Base-by-base conservation (phyloP, 2,329 filamentous ascomycete species). In the Verticillium longisporum region DNA sequence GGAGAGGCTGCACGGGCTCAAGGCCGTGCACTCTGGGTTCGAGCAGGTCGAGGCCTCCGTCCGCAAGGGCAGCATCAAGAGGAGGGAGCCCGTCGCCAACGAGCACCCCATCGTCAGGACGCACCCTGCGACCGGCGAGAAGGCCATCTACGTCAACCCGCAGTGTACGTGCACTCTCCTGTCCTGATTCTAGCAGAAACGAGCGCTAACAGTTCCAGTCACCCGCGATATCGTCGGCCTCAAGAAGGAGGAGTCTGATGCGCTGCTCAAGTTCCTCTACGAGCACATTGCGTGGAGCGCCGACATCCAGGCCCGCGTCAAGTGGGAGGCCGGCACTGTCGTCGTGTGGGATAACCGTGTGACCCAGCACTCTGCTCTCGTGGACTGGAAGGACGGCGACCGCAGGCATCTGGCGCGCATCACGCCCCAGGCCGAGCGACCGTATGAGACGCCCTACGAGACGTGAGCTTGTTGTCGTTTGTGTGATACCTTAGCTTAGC, bases 321-420 rank as follows among this genome's bases (percentile, higher is more conserved):
- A 88, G 72, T 96, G 91, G 91, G 86, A 86, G 67, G 80, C 85
- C 54, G 83, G 85, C n/a, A 94, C 90, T 0, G 91, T 96, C 1
- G 89, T 95, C 1, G 86, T 94, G 1, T 96, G 91, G 91, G 91
- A 95, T 72, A 95, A 94, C 77, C 81, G 91, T 36, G 85, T 93
- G 0, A 92, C 89, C 10, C 83, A 86, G 66, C 91, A 96, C 73
- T 89, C 89, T 6, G 91, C 91, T 1, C 77, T 94, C 45, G 78
- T 94, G 3, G 91, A 96, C 72, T 96, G 91, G 91, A 85, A 89
- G 67, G 85, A 85, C 71, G 91, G 91, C 3, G 86, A 91, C 73
- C 80, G 92, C 62, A 82, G 92, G 58, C 91, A 96, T 75, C 75
- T 96, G 64, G 91, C 91, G 5, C 83, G 92, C 54, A 88, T 96